Evolutionary conservation across 345 rosid species (phyloP).

Genomic region (Citrus inodora): DNA sequence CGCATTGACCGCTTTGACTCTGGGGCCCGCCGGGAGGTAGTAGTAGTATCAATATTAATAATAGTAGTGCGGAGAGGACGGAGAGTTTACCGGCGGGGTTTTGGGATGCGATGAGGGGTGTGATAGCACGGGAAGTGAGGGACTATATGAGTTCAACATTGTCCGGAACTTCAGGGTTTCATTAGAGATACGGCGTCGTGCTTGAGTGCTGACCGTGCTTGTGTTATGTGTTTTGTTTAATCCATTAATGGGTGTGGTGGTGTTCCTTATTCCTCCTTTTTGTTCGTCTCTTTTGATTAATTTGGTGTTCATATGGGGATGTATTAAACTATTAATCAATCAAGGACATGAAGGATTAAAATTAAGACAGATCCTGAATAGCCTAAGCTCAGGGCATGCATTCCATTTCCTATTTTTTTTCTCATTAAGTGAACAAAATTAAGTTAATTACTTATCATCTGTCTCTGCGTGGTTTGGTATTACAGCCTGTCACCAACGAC

Average conservation of each 20-base stretch:
- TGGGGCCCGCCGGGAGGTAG: constrained; percentile 64
- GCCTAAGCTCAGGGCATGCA: background rate
- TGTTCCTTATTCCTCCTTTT: background rate
- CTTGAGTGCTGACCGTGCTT: background rate
- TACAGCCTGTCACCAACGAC: constrained; percentile 14
- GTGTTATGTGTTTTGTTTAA: background rate
- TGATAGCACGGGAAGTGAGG: constrained; percentile 67
- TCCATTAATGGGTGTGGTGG: background rate
- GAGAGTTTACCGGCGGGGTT: constrained; percentile 46
- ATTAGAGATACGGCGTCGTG: background rate
- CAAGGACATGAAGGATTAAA: background rate
- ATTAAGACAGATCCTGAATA: background rate
- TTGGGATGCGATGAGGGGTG: constrained; percentile 65
- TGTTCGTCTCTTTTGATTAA: background rate
- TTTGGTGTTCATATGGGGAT: background rate
- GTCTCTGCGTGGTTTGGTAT: background rate
- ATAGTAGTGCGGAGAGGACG: constrained; percentile 10
- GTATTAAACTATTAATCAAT: background rate
- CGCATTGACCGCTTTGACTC: constrained; percentile 58
- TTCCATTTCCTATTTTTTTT: too few relatives aligned
- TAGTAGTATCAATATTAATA: constrained; percentile 8
- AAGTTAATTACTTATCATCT: background rate
- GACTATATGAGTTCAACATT: constrained; percentile 46
- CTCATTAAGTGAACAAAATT: background rate
- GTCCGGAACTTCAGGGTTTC: constrained; percentile 29